These are phyloP conservation scores for Neurospora africana DNA, from an alignment of 495 filamentous ascomycete genomes.

Conservation along the genomic window DNA sequence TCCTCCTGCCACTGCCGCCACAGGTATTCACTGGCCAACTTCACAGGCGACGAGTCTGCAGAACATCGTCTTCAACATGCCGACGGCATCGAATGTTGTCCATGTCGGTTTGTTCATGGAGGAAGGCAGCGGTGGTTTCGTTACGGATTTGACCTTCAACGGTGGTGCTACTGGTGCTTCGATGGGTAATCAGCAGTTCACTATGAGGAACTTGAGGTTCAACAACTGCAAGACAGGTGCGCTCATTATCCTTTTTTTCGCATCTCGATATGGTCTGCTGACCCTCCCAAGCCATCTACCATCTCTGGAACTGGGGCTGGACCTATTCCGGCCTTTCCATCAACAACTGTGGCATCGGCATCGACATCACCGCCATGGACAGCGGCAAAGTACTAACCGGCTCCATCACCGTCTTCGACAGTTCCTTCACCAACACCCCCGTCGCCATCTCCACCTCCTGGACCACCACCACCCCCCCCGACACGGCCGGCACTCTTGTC, in stretches of 20 bases:
- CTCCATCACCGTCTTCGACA: slow-evolving; percentile 64
- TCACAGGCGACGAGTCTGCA: slow-evolving; percentile 67
- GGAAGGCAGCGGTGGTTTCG: slow-evolving; percentile 56
- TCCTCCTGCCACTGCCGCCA: slow-evolving; percentile 37
- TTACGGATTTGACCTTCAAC: slow-evolving; percentile 54
- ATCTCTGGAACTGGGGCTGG: slow-evolving; percentile 47
- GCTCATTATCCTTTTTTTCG: slow-evolving; percentile 30
- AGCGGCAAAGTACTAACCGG: slow-evolving; percentile 51
- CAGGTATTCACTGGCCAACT: slow-evolving; percentile 73
- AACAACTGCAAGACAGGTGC: slow-evolving; percentile 43
- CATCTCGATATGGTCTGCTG: slow-evolving; percentile 28
- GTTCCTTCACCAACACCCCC: slow-evolving; percentile 56
- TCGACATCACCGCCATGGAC: slow-evolving; percentile 51
- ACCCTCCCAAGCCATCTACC: slow-evolving; percentile 41
- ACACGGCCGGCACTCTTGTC: slow-evolving; percentile 41
- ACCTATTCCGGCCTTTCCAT: slow-evolving; percentile 49
- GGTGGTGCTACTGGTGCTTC: slow-evolving; percentile 57
- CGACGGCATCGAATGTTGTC: slow-evolving; percentile 44
- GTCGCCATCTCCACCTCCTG: slow-evolving; percentile 61
- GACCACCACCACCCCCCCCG: slow-evolving; percentile 34
- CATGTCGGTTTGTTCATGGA: slow-evolving; percentile 70
- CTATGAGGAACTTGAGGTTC: slow-evolving; percentile 63
- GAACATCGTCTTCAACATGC: slow-evolving; percentile 68
- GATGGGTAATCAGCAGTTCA: slow-evolving; percentile 74
- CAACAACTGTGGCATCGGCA: slow-evolving; percentile 50